A percentile compares a stretch with the other conserved stretches of the same genome.
These are phyloP conservation scores for Helotiales sp. DNA, from an alignment of 2,329 filamentous ascomycete genomes.

Conservation along the genomic window DNA sequence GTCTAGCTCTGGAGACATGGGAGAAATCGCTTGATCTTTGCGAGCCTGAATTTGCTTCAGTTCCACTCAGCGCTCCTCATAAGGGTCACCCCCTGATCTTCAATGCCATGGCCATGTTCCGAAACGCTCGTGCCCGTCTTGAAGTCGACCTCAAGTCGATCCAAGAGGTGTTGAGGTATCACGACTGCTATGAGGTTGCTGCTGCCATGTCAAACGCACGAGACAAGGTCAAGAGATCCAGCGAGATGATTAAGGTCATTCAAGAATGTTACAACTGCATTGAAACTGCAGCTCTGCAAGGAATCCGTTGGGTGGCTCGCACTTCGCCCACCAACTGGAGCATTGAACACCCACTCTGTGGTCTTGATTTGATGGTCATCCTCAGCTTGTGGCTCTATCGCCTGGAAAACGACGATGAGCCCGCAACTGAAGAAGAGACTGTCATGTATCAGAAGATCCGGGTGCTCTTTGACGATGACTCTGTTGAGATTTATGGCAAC, in stretches of 20 bases:
- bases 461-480: conserved; percentile 87
- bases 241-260: conserved; percentile 98
- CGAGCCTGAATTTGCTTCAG: conserved; percentile 86
- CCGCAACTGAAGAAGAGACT: conserved; percentile 80
- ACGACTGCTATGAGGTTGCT: conserved; percentile 95
- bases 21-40: conserved; percentile 93
- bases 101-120: conserved; percentile 96
- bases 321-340: conserved; percentile 99
- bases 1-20: conserved; percentile 97
- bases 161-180: conserved; percentile 91
- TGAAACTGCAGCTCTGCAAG: conserved; percentile 91
- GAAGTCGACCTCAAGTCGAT: conserved; percentile 96
- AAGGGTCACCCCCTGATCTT: conserved; percentile 96
- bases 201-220: conserved; percentile 94
- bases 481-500: conserved; percentile 77
- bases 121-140: conserved; percentile 88
- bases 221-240: conserved; percentile 90
- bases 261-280: conserved; percentile 98
- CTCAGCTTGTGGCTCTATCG: conserved; percentile 98
- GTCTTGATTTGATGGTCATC: conserved; percentile 96
- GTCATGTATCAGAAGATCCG: conserved; percentile 93
- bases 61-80: conserved; percentile 91
- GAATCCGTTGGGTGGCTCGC: conserved; percentile 96
- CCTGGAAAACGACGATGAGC: conserved; percentile 98
- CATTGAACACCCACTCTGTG: conserved; percentile 95